Base-by-base conservation (phyloP, 73 alveolate species). In the Tetrahymena borealis region DNA sequence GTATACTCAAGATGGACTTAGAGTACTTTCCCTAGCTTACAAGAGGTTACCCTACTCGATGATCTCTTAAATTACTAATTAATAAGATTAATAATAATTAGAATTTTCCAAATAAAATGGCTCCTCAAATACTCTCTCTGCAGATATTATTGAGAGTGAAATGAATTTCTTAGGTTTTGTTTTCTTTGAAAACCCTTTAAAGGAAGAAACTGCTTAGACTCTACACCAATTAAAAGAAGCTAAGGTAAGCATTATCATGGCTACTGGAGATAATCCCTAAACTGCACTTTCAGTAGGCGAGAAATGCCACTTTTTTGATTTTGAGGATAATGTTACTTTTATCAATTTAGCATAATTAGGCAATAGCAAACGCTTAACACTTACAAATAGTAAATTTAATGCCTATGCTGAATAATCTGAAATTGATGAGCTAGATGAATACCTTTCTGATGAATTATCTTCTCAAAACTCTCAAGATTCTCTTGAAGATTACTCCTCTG, bases 251-350 rank as follows among this genome's bases (percentile, higher is more conserved):
- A 96, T 96, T 91, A 97, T 94, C 18, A 96, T 97, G 98, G 98
- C 98, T 0, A 96, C 99, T 38, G 99, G 99, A 77, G 99, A 97
- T 94, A 97, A 97, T 94, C 94, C 95, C 36, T 94, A 95, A 43
- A 97, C 99, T n/a, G 98, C 99, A 9, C 94, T 95, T 13, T 95
- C 98, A 79, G 92, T 95, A 15, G 95, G 95, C n/a, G 85, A 60
- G 10, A 60, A 60, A 60, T 60, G 85, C 38, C 85, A 60, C 9
- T 60, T 60, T 28, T 60, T 60, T 60, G 85, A 60, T 28, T 60
- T 60, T 60, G 85, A 60, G 10, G 85, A 60, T 60, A 60, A 60
- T n/a, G 85, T 60, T 9, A 60, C 85, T 60, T 60, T 60, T 60
- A 60, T 60, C 37, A 60, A 60, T 60, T 28, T 60, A 15, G 85